Base-by-base conservation (phyloP, 2,329 filamentous ascomycete genomes). In the Diaporthe sp. region DNA sequence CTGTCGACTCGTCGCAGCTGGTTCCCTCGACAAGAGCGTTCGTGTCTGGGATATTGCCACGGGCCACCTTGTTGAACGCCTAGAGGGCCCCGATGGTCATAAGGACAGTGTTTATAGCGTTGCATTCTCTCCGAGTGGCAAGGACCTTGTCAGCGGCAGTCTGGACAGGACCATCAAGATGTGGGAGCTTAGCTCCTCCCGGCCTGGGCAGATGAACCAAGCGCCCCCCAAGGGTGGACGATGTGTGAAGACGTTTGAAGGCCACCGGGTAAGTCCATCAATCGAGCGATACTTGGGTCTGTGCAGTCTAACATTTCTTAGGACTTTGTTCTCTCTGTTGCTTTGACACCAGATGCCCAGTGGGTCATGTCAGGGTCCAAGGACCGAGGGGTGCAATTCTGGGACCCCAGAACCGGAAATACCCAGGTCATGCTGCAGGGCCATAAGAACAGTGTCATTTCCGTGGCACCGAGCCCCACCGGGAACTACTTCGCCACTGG, bases 141-240 rank as follows among this genome's bases (percentile, higher is more conserved):
- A 95, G 81, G 95, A 98, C 79, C 92, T 99, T 55, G 96, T 98
- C 82, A 97, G 94, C 81, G 97, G 97, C 78, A 97, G 94, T 89
- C 87, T 98, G 80, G 97, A 99, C 84, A 98, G 98, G 89, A 98
- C 96, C 0, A 98, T 98, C 88, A 98, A 98, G 88, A 98, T 98
- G 94, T 99, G 97, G 96, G 96, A 98, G 87, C 90, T 99, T 91
- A 73, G 91, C 94, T 31, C 91, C 93, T 60, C 91, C n/a, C 73
- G 75, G 17, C 70, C 94, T 79, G 90, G 92, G 80, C 90, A 92
- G 76, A 89, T 91, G 63, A 91, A 90, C 82, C 89, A 91, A 60
- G 91, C 34, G 34, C 34, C 90, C 44, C 90, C 93, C 12, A 97
- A 97, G 88, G 94, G 94, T 49, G 96, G 97, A 80, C 95, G 98